Conservation (phyloP, 176 grass and related monocot genomes). For the Secale cereale region DNA sequence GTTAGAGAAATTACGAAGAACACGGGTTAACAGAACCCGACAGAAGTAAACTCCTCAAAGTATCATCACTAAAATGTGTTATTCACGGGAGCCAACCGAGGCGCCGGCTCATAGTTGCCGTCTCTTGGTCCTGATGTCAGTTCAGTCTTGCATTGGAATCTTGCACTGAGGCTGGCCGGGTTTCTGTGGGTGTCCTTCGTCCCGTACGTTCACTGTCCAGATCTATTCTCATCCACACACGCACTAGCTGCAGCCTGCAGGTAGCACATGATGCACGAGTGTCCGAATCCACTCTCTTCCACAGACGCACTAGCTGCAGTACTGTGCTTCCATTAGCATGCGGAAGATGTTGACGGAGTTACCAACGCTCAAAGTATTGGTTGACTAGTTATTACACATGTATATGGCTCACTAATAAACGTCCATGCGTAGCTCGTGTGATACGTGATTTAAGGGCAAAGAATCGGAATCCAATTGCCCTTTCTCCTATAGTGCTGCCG, state of each 20-base stretch:
- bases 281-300: no score
- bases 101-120: neutral
- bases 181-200: no score
- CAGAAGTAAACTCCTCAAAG: no score
- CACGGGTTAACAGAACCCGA: no score
- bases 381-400: neutral
- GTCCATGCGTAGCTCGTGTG: neutral
- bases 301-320: neutral
- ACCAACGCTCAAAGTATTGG: neutral
- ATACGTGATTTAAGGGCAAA: neutral
- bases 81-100: neutral
- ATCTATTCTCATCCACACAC: neutral
- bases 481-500: neutral
- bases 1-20: no score
- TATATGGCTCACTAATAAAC: neutral
- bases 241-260: neutral
- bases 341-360: neutral
- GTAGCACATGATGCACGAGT: neutral
- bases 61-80: no score
- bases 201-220: neutral
- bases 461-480: neutral
- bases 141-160: neutral
- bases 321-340: neutral
- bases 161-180: neutral
- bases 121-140: neutral